A percentile compares a stretch with the other conserved stretches of the same genome.
These are phyloP conservation scores for Penicillium hesseltinei DNA, from an alignment of 2,329 filamentous ascomycete genomes.

Conservation along the genomic window DNA sequence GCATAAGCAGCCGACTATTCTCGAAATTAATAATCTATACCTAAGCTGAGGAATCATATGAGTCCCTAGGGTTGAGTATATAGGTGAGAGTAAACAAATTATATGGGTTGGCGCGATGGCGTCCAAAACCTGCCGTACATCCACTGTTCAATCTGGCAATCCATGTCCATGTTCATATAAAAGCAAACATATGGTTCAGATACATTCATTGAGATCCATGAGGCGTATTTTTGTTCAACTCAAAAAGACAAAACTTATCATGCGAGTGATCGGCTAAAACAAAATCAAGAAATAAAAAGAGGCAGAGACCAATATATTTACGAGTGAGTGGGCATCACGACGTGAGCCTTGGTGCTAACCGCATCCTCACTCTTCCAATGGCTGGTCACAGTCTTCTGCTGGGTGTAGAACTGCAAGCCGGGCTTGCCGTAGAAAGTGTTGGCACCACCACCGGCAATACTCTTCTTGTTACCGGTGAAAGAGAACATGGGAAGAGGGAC, in stretches of 20 bases:
- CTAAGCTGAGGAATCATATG: too few relatives aligned
- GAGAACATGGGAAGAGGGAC: slow-evolving; percentile 63
- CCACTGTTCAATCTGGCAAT: slow-evolving; percentile 1
- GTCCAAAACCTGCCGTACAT: neutral
- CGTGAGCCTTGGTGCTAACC: slow-evolving; percentile 76
- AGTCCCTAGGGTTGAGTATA: too few relatives aligned
- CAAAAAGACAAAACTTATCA: neutral
- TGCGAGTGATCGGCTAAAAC: neutral
- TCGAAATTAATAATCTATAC: too few relatives aligned
- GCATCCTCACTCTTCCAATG: slow-evolving; percentile 87
- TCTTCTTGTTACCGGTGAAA: slow-evolving; percentile 77
- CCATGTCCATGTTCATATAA: neutral
- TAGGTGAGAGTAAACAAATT: too few relatives aligned
- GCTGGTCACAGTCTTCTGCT: slow-evolving; percentile 95
- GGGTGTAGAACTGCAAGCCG: slow-evolving; percentile 91
- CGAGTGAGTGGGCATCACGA: slow-evolving; percentile 79
- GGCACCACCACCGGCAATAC: slow-evolving; percentile 83
- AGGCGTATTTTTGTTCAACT: neutral
- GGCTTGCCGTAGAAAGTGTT: slow-evolving; percentile 95
- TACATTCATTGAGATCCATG: slow-evolving; percentile 8
- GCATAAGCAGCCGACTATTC: too few relatives aligned
- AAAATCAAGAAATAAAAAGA: neutral
- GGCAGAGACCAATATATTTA: slow-evolving; percentile 9
- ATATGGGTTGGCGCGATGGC: too few relatives aligned
- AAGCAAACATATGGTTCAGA: neutral